Evolutionary conservation across 805 yeast species (phyloP).

Genomic region (Starmera amethionina): DNA sequence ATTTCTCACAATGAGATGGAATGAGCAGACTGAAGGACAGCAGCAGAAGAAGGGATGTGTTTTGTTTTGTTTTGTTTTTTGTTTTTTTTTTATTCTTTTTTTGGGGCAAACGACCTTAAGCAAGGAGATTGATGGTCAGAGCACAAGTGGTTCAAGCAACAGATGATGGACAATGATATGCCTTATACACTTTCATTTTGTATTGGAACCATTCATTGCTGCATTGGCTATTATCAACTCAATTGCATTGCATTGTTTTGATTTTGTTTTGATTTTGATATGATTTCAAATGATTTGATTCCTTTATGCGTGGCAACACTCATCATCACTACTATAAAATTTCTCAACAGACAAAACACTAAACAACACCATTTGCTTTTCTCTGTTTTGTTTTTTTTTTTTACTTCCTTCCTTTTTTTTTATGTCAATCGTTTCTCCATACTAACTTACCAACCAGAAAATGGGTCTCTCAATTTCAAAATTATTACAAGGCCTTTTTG

Average conservation of each 20-base stretch:
- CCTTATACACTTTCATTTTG: neutral
- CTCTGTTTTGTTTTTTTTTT: neutral
- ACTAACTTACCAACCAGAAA: slow-evolving; percentile 12
- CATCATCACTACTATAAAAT: neutral
- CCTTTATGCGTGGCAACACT: neutral
- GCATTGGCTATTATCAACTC: neutral
- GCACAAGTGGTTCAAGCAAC: too few relatives aligned
- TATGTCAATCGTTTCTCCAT: neutral
- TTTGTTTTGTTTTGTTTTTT: too few relatives aligned
- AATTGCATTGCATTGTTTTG: neutral
- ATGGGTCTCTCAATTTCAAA: slow-evolving; percentile 97
- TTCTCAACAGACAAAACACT: neutral
- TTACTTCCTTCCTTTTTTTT: neutral
- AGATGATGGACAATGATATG: neutral
- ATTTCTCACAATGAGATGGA: neutral
- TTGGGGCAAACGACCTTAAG: too few relatives aligned
- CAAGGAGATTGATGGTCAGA: too few relatives aligned
- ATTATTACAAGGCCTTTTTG: slow-evolving; percentile 89
- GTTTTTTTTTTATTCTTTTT: too few relatives aligned
- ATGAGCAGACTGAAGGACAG: neutral
- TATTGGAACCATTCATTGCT: neutral
- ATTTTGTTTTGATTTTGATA: neutral
- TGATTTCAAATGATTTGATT: neutral
- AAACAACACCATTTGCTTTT: neutral
- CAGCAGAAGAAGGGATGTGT: too few relatives aligned